Conservation (phyloP, 257 asterid genomes). For the Nemophila menziesii region DNA sequence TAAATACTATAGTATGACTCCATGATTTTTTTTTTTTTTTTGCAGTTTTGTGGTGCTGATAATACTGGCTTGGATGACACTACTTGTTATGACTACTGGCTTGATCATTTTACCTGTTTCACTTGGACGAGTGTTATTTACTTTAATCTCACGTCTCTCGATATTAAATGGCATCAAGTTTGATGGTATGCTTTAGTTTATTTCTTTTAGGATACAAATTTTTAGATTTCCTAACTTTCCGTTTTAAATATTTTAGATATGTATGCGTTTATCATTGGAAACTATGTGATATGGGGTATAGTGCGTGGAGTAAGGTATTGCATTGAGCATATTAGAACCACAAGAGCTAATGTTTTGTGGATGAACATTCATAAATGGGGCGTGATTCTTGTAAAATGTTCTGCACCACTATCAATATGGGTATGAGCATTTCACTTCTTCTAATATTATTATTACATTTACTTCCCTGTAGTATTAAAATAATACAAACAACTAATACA, state of each 20-base stretch:
- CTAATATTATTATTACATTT: no score
- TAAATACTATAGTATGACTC: no score
- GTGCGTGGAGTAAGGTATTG: constrained; percentile 85
- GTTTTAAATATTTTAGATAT: constrained; percentile 35
- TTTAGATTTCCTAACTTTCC: background rate
- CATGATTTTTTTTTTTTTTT: no score
- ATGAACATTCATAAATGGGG: constrained; percentile 81
- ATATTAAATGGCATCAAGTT: constrained; percentile 85
- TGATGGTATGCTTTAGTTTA: constrained; percentile 51
- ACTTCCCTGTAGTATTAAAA: constrained; percentile 5
- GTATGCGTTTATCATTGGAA: constrained; percentile 89
- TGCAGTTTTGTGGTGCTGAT: constrained; percentile 64
- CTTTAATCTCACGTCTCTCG: constrained; percentile 77
- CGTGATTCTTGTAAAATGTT: constrained; percentile 74
- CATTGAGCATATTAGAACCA: constrained; percentile 54
- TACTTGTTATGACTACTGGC: constrained; percentile 69
- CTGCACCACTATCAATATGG: no score
- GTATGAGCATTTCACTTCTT: no score
- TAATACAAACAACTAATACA: no score
- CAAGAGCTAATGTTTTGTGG: constrained; percentile 51
- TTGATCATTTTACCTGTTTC: constrained; percentile 77
- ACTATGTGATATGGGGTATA: constrained; percentile 91
- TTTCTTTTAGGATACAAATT: no score
- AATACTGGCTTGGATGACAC: constrained; percentile 94
- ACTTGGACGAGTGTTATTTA: constrained; percentile 74